These are phyloP conservation scores for Naganishia albida DNA, from an alignment of 1,284 basidiomycete genomes.

Conservation along the genomic window DNA sequence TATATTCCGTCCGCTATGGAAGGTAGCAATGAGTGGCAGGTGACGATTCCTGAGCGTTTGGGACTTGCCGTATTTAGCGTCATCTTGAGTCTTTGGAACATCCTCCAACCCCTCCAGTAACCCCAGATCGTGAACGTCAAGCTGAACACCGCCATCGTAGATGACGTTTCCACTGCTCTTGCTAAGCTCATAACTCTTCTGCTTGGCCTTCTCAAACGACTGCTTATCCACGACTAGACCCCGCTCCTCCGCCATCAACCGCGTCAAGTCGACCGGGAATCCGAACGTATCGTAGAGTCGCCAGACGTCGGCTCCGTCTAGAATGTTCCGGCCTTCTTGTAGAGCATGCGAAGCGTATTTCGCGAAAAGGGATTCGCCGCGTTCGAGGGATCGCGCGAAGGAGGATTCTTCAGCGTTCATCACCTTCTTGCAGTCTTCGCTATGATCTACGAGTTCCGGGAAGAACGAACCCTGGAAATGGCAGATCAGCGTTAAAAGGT, in stretches of 20 bases:
- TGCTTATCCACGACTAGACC: constrained; percentile 80
- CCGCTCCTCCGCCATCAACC: constrained; percentile 95
- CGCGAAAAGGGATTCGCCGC: constrained; percentile 95
- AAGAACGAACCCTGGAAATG: constrained; percentile 72
- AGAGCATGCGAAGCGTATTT: constrained; percentile 76
- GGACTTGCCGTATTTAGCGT: constrained; percentile 80
- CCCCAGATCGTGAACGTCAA: constrained; percentile 95
- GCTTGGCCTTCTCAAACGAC: constrained; percentile 88
- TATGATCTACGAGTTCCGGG: constrained; percentile 86
- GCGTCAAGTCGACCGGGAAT: constrained; percentile 95
- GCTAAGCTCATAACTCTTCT: constrained; percentile 84
- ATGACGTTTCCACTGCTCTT: constrained; percentile 73
- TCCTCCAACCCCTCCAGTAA: constrained; percentile 74
- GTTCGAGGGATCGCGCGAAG: constrained; percentile 91
- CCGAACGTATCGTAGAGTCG: constrained; percentile 97
- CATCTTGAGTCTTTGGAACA: constrained; percentile 91
- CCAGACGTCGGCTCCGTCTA: constrained; percentile 94
- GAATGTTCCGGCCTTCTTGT: constrained; percentile 65
- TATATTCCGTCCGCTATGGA: constrained; percentile 69
- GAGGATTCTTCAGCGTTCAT: constrained; percentile 97
- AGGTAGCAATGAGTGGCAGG: constrained; percentile 15
- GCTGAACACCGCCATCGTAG: constrained; percentile 70
- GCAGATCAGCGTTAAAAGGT: background rate
- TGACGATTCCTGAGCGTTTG: background rate
- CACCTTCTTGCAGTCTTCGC: constrained; percentile 87